phyloP scores from a whole-genome alignment of 495 filamentous ascomycete genomes.

The Tuber indicum region DNA sequence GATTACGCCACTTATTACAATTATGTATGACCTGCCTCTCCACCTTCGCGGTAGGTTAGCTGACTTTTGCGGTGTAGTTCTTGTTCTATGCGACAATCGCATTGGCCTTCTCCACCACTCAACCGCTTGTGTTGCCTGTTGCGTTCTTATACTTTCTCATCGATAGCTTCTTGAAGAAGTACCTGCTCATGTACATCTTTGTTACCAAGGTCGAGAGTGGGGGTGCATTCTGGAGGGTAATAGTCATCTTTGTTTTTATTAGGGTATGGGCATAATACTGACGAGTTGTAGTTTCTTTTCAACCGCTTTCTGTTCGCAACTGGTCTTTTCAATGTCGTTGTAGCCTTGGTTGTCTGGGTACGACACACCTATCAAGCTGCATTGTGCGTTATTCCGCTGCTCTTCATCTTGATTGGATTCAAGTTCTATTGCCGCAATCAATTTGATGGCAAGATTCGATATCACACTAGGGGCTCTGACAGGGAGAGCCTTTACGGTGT shows the following conservation, averaged over 20 bases:
- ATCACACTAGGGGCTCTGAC: conserved; percentile 52
- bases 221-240: conserved; percentile 77
- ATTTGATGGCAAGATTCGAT: conserved; percentile 73
- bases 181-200: conserved; percentile 87
- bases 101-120: conserved; percentile 75
- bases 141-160: conserved; percentile 84
- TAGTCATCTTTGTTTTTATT: background rate
- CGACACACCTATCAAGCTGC: conserved; percentile 27
- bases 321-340: conserved; percentile 69
- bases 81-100: conserved; percentile 88
- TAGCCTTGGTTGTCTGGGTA: conserved; percentile 64
- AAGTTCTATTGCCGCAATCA: conserved; percentile 71
- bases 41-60: background rate
- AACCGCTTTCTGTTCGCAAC: conserved; percentile 84
- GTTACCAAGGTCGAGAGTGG: conserved; percentile 94
- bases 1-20: conserved; percentile 98
- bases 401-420: conserved; percentile 74
- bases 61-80: conserved; percentile 51
- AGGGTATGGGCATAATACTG: background rate
- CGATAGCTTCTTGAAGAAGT: conserved; percentile 89
- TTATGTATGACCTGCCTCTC: conserved; percentile 44
- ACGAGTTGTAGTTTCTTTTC: conserved; percentile 53
- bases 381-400: conserved; percentile 59
- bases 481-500: conserved; percentile 28
- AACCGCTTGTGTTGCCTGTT: conserved; percentile 84